A percentile compares a stretch with the other conserved stretches of the same genome.
Evolutionary conservation across 208 protist species (phyloP).

Genomic region (Porcisia hertigi): DNA sequence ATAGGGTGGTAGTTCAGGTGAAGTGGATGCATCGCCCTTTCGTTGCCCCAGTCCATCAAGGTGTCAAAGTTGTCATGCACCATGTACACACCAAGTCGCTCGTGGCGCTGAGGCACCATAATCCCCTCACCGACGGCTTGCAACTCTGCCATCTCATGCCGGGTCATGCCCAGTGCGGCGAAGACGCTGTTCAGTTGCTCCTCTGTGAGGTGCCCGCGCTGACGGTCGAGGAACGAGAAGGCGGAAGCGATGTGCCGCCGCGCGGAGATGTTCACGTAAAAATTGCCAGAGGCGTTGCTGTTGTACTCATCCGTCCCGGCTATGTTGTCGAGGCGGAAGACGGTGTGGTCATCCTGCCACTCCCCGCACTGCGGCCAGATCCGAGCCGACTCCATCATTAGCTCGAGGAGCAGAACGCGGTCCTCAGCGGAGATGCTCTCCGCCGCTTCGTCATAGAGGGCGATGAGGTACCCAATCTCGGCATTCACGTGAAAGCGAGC

Average conservation of each 20-base stretch:
- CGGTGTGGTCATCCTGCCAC: slow-evolving; percentile 73
- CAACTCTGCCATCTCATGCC: slow-evolving; percentile 67
- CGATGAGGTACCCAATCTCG: slow-evolving; percentile 81
- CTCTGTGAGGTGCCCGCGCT: slow-evolving; percentile 50
- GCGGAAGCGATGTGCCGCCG: slow-evolving; percentile 69
- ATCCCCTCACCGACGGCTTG: slow-evolving; percentile 52
- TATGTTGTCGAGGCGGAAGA: slow-evolving; percentile 88
- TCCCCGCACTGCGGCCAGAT: slow-evolving; percentile 87
- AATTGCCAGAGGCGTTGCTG: slow-evolving; percentile 75
- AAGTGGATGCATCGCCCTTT: slow-evolving; percentile 75
- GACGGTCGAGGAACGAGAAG: slow-evolving; percentile 51
- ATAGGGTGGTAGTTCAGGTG: slow-evolving; percentile 91
- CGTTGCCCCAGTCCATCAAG: slow-evolving; percentile 64
- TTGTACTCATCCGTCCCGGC: slow-evolving; percentile 87
- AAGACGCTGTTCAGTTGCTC: slow-evolving; percentile 52
- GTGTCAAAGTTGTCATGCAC: slow-evolving; percentile 90
- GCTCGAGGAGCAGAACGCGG: slow-evolving; percentile 73
- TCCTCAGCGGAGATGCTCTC: slow-evolving; percentile 53
- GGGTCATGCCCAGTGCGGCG: slow-evolving; percentile 60
- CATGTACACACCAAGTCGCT: slow-evolving; percentile 78
- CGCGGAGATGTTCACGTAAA: slow-evolving; percentile 91
- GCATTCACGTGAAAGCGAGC: slow-evolving; percentile 80
- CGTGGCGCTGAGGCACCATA: slow-evolving; percentile 51
- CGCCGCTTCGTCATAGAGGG: slow-evolving; percentile 65
- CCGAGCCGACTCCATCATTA: slow-evolving; percentile 87